Base-by-base conservation (phyloP, 768 basidiomycete species). In the Thelephora ganbajun region DNA sequence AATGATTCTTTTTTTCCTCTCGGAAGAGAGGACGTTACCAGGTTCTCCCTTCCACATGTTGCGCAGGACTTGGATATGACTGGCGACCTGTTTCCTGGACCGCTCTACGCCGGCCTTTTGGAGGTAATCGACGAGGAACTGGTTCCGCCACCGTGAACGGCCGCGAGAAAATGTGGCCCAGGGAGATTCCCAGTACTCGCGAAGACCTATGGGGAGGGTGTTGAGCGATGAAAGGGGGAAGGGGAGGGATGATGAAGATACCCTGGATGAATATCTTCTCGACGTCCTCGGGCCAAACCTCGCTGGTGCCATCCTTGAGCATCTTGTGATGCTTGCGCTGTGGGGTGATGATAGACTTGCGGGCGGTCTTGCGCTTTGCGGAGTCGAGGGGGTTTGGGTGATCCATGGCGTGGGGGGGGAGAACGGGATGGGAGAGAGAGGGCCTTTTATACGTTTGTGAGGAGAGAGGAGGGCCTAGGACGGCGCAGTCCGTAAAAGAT, bases 11-110 rank as follows among this genome's bases (percentile, higher is more conserved):
- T n/a, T n/a, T n/a, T n/a, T n/a, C n/a, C 33, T 50, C 30, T 44
- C 42, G 35, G 34, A 55, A 1, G 33, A 34, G 35, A n/a, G 23
- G 14, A 54, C 67, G 33, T 7, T 49, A 83, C 85, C 80, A 68
- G 79, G 72, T 50, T 83, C 77, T 19, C 83, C 85, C 61, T 86
- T 86, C 84, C 83, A 87, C 85, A 88, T 88, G 59, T 88, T 88
- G 45, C 84, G 69, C 47, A 86, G 61, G 48, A 87, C 85, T 58
- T 89, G 86, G 46, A 89, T 83, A 57, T 89, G 86, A 61, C 81
- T 84, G n/a, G 86, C 86, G 53, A 89, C 86, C 62, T 89, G 86
- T 62, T 89, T 88, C 71, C 88, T 88, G 41, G 83, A 73, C 36
- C 86, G 79, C 22, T 71, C 71, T 59, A 89, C 74, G 48, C 80